phyloP scores from a whole-genome alignment of 768 basidiomycete species.

The Chalciporus sphaerocephalus region DNA sequence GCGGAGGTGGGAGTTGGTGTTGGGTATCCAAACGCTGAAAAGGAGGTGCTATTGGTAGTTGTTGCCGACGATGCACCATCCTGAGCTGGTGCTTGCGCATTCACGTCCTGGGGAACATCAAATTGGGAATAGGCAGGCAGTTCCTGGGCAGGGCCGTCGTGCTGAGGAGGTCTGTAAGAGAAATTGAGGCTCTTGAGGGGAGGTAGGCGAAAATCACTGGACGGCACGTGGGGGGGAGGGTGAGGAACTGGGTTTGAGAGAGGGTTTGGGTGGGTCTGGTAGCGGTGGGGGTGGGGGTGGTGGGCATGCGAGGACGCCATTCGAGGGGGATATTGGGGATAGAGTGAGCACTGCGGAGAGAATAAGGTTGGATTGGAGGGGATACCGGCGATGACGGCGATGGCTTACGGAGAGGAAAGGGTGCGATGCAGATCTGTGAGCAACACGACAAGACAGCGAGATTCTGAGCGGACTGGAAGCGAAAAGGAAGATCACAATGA shows the following conservation, averaged over 20 bases:
- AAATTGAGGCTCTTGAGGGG: constrained; percentile 75
- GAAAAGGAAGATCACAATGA: background rate
- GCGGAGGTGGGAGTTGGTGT: constrained; percentile 23
- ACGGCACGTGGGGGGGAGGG: constrained; percentile 34
- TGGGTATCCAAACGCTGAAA: constrained; percentile 19
- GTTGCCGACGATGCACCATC: background rate
- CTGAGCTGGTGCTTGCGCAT: background rate
- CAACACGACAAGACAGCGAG: background rate
- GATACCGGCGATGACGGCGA: constrained; percentile 20
- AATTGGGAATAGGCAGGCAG: constrained; percentile 9
- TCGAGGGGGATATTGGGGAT: constrained; percentile 4
- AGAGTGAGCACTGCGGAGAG: constrained; percentile 3
- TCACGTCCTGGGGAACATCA: constrained; percentile 23
- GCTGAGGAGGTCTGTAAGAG: constrained; percentile 35
- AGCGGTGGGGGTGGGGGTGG: constrained; percentile 33
- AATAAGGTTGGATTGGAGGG: constrained; percentile 14
- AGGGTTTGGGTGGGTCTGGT: constrained; percentile 5
- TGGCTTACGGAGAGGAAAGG: constrained; percentile 3
- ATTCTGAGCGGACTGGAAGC: constrained; percentile 1
- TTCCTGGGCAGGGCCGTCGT: constrained; percentile 15
- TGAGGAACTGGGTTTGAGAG: constrained; percentile 30
- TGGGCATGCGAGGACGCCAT: constrained; percentile 46
- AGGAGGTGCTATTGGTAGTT: constrained; percentile 14
- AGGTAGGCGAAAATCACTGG: constrained; percentile 55
- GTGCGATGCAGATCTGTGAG: constrained; percentile 19